Evolutionary conservation across 345 rosid species (phyloP), one percentile per base, ranked within the genome.

Genomic region (Pistacia atlantica): DNA sequence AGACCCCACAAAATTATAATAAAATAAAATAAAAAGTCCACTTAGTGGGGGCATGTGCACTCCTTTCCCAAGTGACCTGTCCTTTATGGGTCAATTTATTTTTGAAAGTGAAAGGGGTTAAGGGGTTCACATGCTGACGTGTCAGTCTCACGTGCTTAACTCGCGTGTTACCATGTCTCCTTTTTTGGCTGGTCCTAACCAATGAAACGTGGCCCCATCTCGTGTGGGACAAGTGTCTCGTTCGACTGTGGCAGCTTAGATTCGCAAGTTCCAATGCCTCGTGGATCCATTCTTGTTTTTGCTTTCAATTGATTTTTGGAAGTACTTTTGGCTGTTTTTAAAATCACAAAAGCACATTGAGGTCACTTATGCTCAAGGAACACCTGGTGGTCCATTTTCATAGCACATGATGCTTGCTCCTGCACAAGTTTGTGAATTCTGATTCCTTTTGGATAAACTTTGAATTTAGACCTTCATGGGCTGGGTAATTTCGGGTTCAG

Each of bases 31-130:
- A 38, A 31, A 59, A 42, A 2, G 8, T 35, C 65, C 22, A 61
- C 20, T 59, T 69, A 62, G 85, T 75, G 87, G 84, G 79, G 83
- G 86, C 88, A 83, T 77, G 87, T 83, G 86, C 82, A 37, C 2
- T 56, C 33, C 59, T 55, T 25, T 49, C 67, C 56, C 28, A 37
- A 67, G 75, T 67, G 84, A 83, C 84, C 82, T 72, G 86, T 83
- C 86, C 67, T 71, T 77, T 51, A 65, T 65, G 72, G 76, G 76
- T 74, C 51, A 11, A 63, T 64, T 74, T 75, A 72, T 59, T 52
- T 51, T 22, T 20, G 65, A 58, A 66, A 67, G 45, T 4, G 62
- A 17, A 20, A 8, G 28, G 56, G 28, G 4, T 16, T 0, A 33
- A 54, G 71, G 31, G 65, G 69, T 38, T 1, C 22, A 11, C 18